Percentiles rank a stretch among this genome's conserved stretches.
These are phyloP conservation scores for Durusdinium trenchii DNA, from an alignment of 73 alveolate genomes.

Conservation along the genomic window DNA sequence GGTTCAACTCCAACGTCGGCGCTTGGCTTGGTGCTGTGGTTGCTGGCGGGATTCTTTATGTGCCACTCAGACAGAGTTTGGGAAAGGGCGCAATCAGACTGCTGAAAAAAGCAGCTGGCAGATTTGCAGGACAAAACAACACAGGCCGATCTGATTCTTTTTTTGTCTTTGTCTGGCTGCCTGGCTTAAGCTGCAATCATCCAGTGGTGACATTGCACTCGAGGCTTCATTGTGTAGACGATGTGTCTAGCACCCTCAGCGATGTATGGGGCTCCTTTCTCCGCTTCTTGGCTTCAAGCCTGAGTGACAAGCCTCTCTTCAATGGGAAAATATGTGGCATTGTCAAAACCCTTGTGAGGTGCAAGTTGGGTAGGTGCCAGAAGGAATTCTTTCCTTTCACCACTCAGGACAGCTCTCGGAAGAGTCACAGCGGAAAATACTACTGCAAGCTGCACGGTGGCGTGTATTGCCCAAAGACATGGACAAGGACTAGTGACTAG, in stretches of 20 bases:
- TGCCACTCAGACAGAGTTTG: neutral
- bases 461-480: slow-evolving; percentile 65
- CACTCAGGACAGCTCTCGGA: slow-evolving; percentile 43
- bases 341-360: neutral
- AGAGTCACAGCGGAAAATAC: slow-evolving; percentile 6
- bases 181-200: neutral
- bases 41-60: slow-evolving; percentile 55
- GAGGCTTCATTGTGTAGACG: slow-evolving; percentile 71
- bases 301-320: neutral
- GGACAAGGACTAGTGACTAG: slow-evolving; percentile 57
- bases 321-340: neutral
- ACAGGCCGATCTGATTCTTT: too few relatives aligned
- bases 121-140: too few relatives aligned
- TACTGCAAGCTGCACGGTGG: slow-evolving; percentile 68
- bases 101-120: too few relatives aligned
- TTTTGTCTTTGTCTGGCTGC: neutral
- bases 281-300: slow-evolving; percentile 19
- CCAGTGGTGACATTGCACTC: neutral
- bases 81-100: too few relatives aligned
- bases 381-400: neutral
- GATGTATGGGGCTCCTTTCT: slow-evolving; percentile 66
- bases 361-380: neutral
- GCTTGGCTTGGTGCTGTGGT: slow-evolving; percentile 56
- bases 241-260: slow-evolving; percentile 46
- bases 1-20: slow-evolving; percentile 55